A percentile compares a stretch with the other conserved stretches of the same genome.
Evolutionary conservation across 306 rosid species (phyloP).

Genomic region (Senna siamea): DNA sequence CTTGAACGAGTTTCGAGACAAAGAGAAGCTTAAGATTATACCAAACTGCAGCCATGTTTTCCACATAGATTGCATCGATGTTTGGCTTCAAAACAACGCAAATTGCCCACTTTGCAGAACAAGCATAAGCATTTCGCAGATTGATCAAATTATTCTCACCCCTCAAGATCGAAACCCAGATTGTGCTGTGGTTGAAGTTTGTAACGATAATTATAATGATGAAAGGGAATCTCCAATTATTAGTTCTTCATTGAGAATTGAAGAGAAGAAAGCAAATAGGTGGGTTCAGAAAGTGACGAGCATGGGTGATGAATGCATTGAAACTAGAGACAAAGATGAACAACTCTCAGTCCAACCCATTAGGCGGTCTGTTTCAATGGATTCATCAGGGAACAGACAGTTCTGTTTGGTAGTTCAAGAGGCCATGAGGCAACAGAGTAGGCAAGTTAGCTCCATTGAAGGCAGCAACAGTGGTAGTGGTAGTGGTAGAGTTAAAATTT

Average conservation of each 20-base stretch:
- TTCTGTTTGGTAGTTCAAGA: conserved; percentile 51
- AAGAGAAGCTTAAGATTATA: conserved; percentile 69
- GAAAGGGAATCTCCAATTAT: conserved; percentile 7
- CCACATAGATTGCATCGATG: conserved; percentile 86
- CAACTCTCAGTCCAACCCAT: conserved; percentile 58
- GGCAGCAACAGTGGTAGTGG: conserved; percentile 37
- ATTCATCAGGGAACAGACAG: conserved; percentile 56
- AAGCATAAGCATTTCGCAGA: conserved; percentile 24
- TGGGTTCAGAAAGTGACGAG: conserved; percentile 60
- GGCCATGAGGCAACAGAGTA: conserved; percentile 48
- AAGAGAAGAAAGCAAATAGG: conserved; percentile 40
- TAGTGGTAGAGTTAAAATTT: conserved; percentile 52
- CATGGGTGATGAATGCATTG: conserved; percentile 72
- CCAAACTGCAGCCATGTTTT: conserved; percentile 74
- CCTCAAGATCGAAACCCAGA: conserved; percentile 49
- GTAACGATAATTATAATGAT: conserved; percentile 26
- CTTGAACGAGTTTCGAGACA: conserved; percentile 66
- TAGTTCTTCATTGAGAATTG: conserved; percentile 14
- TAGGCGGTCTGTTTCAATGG: conserved; percentile 82
- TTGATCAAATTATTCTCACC: conserved; percentile 25
- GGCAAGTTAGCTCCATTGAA: conserved; percentile 48
- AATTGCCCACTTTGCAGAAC: conserved; percentile 86
- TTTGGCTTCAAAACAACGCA: conserved; percentile 77
- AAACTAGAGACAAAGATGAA: conserved; percentile 55
- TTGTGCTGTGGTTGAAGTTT: conserved; percentile 69